These are phyloP conservation scores for Vararia minispora DNA, from an alignment of 768 basidiomycete genomes.

Conservation along the genomic window DNA sequence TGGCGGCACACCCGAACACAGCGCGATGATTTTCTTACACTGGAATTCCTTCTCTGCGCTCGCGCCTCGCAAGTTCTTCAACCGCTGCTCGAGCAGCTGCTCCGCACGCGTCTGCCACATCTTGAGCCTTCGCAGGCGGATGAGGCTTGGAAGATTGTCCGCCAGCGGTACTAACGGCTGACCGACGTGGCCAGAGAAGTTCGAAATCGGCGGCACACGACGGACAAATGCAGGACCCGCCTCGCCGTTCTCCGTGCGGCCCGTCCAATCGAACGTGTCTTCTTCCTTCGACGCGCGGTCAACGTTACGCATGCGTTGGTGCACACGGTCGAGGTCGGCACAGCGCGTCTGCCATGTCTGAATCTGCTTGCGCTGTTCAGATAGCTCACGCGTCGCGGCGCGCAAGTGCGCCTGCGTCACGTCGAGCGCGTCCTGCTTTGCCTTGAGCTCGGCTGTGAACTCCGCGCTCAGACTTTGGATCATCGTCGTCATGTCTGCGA, in stretches of 20 bases:
- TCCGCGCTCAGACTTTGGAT: slow-evolving; percentile 69
- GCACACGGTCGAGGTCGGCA: slow-evolving; percentile 69
- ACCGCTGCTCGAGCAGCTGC: slow-evolving; percentile 55
- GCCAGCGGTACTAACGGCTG: slow-evolving; percentile 51
- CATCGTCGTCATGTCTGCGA: slow-evolving; percentile 82
- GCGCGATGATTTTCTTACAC: slow-evolving; percentile 83
- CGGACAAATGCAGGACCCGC: slow-evolving; percentile 61
- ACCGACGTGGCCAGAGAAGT: too few relatives aligned
- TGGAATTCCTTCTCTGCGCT: slow-evolving; percentile 85
- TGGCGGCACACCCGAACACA: slow-evolving; percentile 77
- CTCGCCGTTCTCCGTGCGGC: slow-evolving; percentile 36
- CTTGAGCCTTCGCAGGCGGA: slow-evolving; percentile 65
- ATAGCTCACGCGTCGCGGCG: slow-evolving; percentile 81
- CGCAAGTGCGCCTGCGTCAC: slow-evolving; percentile 80
- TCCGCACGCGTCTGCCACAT: slow-evolving; percentile 79
- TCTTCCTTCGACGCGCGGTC: slow-evolving; percentile 70
- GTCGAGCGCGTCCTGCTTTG: slow-evolving; percentile 82
- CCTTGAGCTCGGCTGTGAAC: slow-evolving; percentile 73
- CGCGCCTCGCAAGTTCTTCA: slow-evolving; percentile 63
- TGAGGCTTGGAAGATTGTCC: slow-evolving; percentile 48
- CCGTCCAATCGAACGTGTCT: slow-evolving; percentile 83
- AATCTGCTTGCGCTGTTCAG: slow-evolving; percentile 83
- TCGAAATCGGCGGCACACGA: too few relatives aligned
- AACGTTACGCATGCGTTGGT: slow-evolving; percentile 75
- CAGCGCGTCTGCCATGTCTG: slow-evolving; percentile 63